phyloP scores from a whole-genome alignment of 139 green algal genomes.

The Tetraselmis striata region DNA sequence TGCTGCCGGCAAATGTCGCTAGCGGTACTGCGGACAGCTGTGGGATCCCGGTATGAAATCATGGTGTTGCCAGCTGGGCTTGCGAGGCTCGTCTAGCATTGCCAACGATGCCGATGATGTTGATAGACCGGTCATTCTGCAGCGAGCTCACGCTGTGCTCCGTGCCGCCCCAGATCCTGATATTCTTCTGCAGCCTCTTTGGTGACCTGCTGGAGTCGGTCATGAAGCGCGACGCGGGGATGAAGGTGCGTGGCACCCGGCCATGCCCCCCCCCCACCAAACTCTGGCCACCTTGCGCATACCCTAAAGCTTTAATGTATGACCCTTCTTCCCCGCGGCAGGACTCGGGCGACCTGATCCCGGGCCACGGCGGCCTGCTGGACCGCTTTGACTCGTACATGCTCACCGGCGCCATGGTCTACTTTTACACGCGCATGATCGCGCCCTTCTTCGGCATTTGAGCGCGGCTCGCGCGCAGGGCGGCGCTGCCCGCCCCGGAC shows the following conservation, averaged over 20 bases:
- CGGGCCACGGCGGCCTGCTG: constrained; percentile 91
- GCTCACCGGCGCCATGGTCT: constrained; percentile 86
- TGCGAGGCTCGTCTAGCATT: no score
- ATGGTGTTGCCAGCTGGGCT: no score
- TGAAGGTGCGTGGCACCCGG: constrained; percentile 65
- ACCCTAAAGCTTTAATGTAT: no score
- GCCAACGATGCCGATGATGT: no score
- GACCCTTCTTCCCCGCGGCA: constrained; percentile 20
- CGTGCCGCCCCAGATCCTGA: constrained; percentile 21
- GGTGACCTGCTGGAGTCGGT: constrained; percentile 96
- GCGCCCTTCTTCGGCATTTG: constrained; percentile 22
- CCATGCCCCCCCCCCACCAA: neutral
- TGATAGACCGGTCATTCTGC: no score
- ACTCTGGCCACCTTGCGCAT: no score
- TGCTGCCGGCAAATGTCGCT: no score
- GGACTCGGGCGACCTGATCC: constrained; percentile 89
- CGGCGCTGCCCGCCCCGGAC: no score
- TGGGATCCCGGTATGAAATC: no score
- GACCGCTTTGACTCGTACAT: constrained; percentile 96
- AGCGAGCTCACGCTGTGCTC: no score
- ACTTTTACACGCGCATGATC: constrained; percentile 48
- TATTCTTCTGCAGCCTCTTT: constrained; percentile 83
- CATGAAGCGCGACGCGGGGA: constrained; percentile 94
- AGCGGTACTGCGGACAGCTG: no score
- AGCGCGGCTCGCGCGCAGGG: no score